Percentiles rank a stretch among this genome's conserved stretches.
phyloP scores from a whole-genome alignment of 2,329 filamentous ascomycete species.

The Cercospora sesami region DNA sequence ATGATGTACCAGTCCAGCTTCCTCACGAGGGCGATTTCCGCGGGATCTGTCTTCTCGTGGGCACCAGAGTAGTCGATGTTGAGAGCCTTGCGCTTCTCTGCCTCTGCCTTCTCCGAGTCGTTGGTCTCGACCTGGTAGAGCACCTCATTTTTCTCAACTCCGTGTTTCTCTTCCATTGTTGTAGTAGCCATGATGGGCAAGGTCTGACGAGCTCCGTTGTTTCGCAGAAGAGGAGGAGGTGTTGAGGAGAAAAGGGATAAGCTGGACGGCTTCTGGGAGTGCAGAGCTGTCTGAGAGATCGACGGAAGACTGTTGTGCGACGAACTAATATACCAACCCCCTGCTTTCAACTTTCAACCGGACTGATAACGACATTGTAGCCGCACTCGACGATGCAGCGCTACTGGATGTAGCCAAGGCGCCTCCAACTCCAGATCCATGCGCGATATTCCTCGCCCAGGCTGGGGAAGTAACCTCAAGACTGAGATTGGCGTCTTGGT shows the following conservation, averaged over 20 bases:
- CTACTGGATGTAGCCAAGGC: conserved; percentile 16
- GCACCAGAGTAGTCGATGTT: conserved; percentile 36
- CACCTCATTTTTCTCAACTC: conserved; percentile 35
- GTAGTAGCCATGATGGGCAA: conserved; percentile 21
- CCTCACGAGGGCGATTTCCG: conserved; percentile 35
- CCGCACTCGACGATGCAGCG: conserved; percentile 11
- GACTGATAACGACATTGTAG: background rate
- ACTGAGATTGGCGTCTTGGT: conserved; percentile 13
- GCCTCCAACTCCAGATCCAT: conserved; percentile 12
- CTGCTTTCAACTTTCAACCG: conserved; percentile 21
- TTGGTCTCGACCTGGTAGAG: conserved; percentile 18
- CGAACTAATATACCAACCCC: conserved; percentile 14
- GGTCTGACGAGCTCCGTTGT: background rate
- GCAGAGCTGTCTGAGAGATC: conserved; percentile 3
- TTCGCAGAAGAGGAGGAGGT: background rate
- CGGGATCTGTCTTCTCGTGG: conserved; percentile 36
- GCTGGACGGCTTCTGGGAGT: conserved; percentile 6
- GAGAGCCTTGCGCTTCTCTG: conserved; percentile 35
- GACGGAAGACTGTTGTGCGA: conserved; percentile 15
- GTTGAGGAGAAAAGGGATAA: conserved; percentile 6
- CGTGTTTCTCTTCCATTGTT: conserved; percentile 21
- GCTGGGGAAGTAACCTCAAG: conserved; percentile 12
- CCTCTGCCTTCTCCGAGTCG: conserved; percentile 33
- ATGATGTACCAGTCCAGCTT: conserved; percentile 37
- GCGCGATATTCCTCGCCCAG: conserved; percentile 19